phyloP scores from a whole-genome alignment of 129 eudicot species.

The Ambrosia artemisiifolia region DNA sequence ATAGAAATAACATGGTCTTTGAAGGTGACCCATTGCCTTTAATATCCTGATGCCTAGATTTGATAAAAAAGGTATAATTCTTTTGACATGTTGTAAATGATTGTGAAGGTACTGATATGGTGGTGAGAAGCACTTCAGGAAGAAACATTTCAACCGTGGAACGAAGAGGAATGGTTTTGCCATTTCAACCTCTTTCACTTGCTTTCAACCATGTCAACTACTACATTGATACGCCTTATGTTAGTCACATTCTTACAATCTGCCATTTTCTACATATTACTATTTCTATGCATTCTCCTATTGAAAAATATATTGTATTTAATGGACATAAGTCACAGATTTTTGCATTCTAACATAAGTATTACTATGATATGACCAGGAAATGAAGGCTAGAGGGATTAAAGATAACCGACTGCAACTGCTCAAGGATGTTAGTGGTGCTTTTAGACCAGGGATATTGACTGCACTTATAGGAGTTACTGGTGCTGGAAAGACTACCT shows the following conservation, averaged over 20 bases:
- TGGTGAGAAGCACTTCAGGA: constrained; percentile 17
- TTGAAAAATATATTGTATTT: neutral
- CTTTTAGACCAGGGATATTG: constrained; percentile 71
- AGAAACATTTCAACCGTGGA: neutral
- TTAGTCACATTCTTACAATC: constrained; percentile 28
- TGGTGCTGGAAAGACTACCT: constrained; percentile 91
- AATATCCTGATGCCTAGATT: neutral
- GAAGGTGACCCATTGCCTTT: constrained; percentile 21
- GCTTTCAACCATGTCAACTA: constrained; percentile 67
- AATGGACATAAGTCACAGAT: neutral
- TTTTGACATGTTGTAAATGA: constrained; percentile 18
- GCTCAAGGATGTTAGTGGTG: constrained; percentile 64
- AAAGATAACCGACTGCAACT: constrained; percentile 47
- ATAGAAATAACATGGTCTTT: neutral
- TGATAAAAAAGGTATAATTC: neutral
- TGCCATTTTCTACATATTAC: neutral
- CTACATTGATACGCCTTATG: constrained; percentile 71
- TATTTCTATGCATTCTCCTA: neutral
- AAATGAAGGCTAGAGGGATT: constrained; percentile 53
- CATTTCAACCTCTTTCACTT: constrained; percentile 61
- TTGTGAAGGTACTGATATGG: constrained; percentile 27
- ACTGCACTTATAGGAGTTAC: constrained; percentile 81
- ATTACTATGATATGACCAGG: constrained; percentile 33
- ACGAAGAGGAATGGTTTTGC: constrained; percentile 55
- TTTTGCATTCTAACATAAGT: too few relatives aligned